These are phyloP conservation scores for Mariannaea elegans DNA, from an alignment of 2,329 filamentous ascomycete species.

Conservation along the genomic window DNA sequence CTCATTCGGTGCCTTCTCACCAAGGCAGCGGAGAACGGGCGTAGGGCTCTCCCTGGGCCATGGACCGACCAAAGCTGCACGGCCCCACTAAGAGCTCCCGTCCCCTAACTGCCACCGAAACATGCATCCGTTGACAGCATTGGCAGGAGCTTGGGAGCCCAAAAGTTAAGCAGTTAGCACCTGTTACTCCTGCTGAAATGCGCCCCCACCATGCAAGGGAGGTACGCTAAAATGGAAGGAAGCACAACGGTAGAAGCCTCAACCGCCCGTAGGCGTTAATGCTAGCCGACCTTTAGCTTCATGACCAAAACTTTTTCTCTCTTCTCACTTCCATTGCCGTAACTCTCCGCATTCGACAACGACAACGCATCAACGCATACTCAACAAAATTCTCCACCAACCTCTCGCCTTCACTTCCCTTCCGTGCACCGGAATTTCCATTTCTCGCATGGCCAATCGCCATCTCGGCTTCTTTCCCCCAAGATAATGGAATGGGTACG, in stretches of 20 bases:
- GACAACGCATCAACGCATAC: conserved; percentile 14
- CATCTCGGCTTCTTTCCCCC: conserved; percentile 23
- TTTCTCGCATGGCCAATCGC: conserved; percentile 27
- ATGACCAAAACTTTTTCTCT: conserved; percentile 4
- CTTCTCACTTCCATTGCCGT: conserved; percentile 1
- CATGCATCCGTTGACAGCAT: neutral
- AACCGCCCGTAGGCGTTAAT: conserved; percentile 7
- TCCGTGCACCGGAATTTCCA: conserved; percentile 3
- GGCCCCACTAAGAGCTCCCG: neutral
- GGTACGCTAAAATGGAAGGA: neutral
- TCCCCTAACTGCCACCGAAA: conserved; percentile 1
- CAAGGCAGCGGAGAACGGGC: too few species aligned
- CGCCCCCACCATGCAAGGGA: neutral
- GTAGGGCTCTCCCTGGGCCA: too few species aligned
- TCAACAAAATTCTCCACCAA: conserved; percentile 11
- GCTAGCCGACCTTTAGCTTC: conserved; percentile 9
- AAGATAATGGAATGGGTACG: conserved; percentile 48
- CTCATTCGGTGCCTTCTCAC: neutral
- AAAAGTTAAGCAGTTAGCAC: neutral
- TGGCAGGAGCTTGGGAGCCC: neutral
- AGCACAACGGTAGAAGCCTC: conserved; percentile 14
- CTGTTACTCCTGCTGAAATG: neutral
- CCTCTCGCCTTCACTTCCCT: conserved; percentile 3
- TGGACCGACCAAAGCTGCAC: neutral
- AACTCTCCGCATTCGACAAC: conserved; percentile 10